Percentiles rank a stretch among this genome's conserved stretches.
phyloP scores from a whole-genome alignment of 2,329 filamentous ascomycete genomes.

The Aureobasidium lini region DNA sequence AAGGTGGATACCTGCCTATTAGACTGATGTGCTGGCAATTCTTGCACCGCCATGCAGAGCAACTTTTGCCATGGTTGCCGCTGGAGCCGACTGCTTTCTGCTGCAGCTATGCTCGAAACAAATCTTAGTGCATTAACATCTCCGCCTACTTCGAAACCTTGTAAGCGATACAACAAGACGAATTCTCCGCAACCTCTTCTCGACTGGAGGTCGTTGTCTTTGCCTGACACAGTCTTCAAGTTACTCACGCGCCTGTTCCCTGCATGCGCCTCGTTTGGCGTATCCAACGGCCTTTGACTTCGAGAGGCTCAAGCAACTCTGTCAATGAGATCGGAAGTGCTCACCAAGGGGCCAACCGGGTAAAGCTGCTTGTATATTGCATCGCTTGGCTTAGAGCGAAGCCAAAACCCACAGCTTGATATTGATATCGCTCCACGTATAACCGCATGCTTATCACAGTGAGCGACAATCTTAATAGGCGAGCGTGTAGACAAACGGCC shows the following conservation, averaged over 20 bases:
- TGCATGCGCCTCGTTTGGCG: conserved; percentile 6
- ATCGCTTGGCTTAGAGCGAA: background rate
- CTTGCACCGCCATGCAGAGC: background rate
- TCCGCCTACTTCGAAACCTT: conserved; percentile 5
- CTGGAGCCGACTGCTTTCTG: background rate
- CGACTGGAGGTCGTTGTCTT: background rate
- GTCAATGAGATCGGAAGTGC: background rate
- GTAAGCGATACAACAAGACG: conserved; percentile 7
- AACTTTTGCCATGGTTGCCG: conserved; percentile 5
- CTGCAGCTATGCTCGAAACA: background rate
- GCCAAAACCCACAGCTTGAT: background rate
- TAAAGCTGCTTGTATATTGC: conserved; percentile 9
- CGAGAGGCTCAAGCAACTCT: background rate
- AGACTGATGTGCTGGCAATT: background rate
- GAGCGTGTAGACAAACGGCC: background rate
- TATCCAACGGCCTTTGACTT: background rate
- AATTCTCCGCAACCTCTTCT: background rate
- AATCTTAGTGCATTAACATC: background rate
- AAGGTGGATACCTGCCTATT: background rate
- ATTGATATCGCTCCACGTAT: background rate
- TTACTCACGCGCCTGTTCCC: background rate
- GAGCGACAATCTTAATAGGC: background rate
- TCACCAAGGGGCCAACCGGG: background rate
- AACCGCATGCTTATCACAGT: background rate
- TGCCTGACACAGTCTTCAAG: background rate